Evolutionary conservation across 208 protist species (phyloP).

Genomic region (Lotmaria passim): DNA sequence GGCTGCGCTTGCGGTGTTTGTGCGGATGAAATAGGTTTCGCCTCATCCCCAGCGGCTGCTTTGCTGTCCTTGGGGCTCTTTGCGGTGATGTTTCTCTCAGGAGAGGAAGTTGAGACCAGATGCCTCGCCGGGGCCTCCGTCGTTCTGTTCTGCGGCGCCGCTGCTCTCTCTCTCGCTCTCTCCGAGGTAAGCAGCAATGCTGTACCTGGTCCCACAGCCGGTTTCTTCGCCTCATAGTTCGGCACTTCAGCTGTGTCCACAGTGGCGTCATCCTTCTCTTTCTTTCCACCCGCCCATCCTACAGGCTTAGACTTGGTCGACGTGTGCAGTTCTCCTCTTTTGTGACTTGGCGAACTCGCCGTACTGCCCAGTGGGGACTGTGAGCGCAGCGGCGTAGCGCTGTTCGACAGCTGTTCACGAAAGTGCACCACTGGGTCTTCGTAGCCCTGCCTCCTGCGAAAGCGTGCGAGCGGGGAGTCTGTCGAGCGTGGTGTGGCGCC

Average conservation of each 20-base stretch:
- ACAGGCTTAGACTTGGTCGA: not conserved
- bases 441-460: slow-evolving; percentile 17
- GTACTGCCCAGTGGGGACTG: not conserved
- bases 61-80: no score
- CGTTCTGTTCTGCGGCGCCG: not conserved
- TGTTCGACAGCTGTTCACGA: not conserved
- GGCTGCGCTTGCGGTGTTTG: not conserved
- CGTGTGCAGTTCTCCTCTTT: not conserved
- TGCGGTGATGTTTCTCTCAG: no score
- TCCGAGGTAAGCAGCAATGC: not conserved
- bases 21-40: no score
- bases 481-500: not conserved
- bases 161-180: no score
- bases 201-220: not conserved
- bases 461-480: slow-evolving; percentile 21
- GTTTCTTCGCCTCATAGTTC: not conserved
- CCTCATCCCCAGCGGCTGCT: no score
- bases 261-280: not conserved
- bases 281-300: not conserved
- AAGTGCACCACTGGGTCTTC: slow-evolving; percentile 3
- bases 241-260: not conserved
- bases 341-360: not conserved
- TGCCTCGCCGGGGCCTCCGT: not conserved
- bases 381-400: not conserved
- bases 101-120: not conserved